Base-by-base conservation (phyloP, 805 yeast genomes). In the Schwanniomyces sp. region DNA sequence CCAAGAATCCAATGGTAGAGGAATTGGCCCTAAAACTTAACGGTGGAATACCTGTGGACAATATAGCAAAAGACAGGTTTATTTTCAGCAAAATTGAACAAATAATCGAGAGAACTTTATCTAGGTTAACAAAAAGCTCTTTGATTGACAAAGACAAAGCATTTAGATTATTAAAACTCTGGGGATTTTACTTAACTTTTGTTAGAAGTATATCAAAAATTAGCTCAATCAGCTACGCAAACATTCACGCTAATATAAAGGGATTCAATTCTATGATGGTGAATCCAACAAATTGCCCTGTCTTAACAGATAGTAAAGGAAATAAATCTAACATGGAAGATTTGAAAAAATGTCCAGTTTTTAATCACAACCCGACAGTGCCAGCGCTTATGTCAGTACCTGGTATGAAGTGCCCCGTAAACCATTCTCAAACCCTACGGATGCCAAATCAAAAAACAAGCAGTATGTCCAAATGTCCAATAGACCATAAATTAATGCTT, bases 161-260 rank as follows among this genome's bases (percentile, higher is more conserved):
- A 9, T 42, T 30, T 8, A 57, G 59, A 41, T 47, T 64, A 14
- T 48, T 64, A 26, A 69, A 67, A 50, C 56, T 67, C 42, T 73
- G 78, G 78, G 62, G 61, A 37, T 72, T 73, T 47, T 72, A 73
- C 55, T 50, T 66, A 47, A 69, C 73, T 1, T 64, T 72, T 46
- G 57, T 70, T 29, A 62, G 64, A 27, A 65, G 63, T 48, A 52
- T 66, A 8, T 61, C 53, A 41, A 66, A 60, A 47, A 51, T 64
- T 52, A 62, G 53, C 41, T 49, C 64, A 10, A 52, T 57, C 16
- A 62, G 64, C 45, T 64, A 69, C 43, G 70, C 69, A n/a, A 65
- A 63, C 43, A 57, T 63, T 46, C 68, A 68, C 54, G 55, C 64
- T 21, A 53, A 64, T 50, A 55, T 71, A 34, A 64, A 72, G 32